These are phyloP conservation scores for Penicillium fuscoglaucum DNA, from an alignment of 2,329 filamentous ascomycete genomes.

Conservation along the genomic window DNA sequence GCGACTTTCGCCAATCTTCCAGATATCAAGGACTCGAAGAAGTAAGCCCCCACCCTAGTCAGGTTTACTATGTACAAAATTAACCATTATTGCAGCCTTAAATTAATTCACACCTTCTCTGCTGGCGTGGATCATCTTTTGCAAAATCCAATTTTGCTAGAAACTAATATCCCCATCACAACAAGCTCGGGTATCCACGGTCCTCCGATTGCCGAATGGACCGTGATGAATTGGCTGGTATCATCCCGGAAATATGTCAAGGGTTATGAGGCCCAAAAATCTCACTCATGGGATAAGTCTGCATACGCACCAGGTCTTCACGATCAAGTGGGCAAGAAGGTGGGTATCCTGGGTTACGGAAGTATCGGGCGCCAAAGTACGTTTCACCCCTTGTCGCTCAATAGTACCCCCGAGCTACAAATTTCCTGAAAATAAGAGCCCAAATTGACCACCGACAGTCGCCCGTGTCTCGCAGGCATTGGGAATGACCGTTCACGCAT, in stretches of 20 bases:
- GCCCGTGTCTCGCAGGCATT: slow-evolving; percentile 61
- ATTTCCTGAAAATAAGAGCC: not conserved
- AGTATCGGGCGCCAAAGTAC: slow-evolving; percentile 62
- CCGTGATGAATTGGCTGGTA: slow-evolving; percentile 62
- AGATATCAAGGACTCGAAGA: slow-evolving; percentile 28
- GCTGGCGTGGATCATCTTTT: slow-evolving; percentile 59
- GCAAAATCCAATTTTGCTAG: slow-evolving; percentile 54
- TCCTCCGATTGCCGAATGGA: slow-evolving; percentile 68
- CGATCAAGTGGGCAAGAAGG: slow-evolving; percentile 58
- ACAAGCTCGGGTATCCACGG: slow-evolving; percentile 60
- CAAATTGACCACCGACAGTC: slow-evolving; percentile 37
- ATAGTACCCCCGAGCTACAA: not conserved
- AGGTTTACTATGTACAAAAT: not conserved
- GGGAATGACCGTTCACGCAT: slow-evolving; percentile 72
- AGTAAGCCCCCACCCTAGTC: slow-evolving; percentile 19
- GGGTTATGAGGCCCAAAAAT: slow-evolving; percentile 59
- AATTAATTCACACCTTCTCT: slow-evolving; percentile 58
- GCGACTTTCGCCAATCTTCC: slow-evolving; percentile 31
- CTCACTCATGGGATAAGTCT: slow-evolving; percentile 51
- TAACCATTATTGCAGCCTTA: slow-evolving; percentile 32
- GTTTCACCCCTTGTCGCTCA: slow-evolving; percentile 13
- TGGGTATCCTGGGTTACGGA: slow-evolving; percentile 64
- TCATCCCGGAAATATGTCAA: slow-evolving; percentile 56
- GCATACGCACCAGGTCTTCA: slow-evolving; percentile 34
- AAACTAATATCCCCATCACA: slow-evolving; percentile 55